Base-by-base conservation (phyloP, 345 rosid genomes). In the Moringa oleifera region DNA sequence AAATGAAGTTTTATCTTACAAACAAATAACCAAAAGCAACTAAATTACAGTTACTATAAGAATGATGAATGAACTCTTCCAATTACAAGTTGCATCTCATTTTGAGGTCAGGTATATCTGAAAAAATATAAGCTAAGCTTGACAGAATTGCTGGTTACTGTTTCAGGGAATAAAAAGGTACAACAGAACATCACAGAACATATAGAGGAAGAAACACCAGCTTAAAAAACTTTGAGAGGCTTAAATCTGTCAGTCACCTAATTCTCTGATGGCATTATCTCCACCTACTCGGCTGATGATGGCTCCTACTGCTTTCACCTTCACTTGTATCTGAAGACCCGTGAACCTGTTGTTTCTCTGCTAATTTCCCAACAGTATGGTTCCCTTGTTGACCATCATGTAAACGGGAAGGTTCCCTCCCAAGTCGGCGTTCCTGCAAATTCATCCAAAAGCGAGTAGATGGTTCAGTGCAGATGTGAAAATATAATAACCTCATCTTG, bases 321-420 rank as follows among this genome's bases (percentile, higher is more conserved):
- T 78, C 77, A 61, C 75, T 77, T 54, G 75, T 65, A 51, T 79
- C 81, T 18, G 80, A 86, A 63, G 73, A 51, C 62, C 72, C 81
- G 57, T 79, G 82, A 41, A 55, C 51, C 17, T 51, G 53, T 58
- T 47, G 61, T 55, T 64, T 77, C 49, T 72, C 65, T 25, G 60
- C 77, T 62, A 65, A 74, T 64, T 65, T 69, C 51, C 59, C 62
- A 57, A 24, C 70, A 50, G 52, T 56, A 23, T 37, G 65, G 52
- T 57, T 75, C 20, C 24, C 70, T 66, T 62, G 77, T 37, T 70
- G 74, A 45, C 55, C 25, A 6, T 63, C 72, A 63, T 22, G 63
- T 18, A 78, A 68, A 62, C 37, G 46, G 16, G 78, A 71, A 57
- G 80, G 25, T 58, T 80, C 87, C 73, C 71, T 81, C 7, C 61